phyloP scores from a whole-genome alignment of 306 rosid genomes.

The Vachellia pachyceras region DNA sequence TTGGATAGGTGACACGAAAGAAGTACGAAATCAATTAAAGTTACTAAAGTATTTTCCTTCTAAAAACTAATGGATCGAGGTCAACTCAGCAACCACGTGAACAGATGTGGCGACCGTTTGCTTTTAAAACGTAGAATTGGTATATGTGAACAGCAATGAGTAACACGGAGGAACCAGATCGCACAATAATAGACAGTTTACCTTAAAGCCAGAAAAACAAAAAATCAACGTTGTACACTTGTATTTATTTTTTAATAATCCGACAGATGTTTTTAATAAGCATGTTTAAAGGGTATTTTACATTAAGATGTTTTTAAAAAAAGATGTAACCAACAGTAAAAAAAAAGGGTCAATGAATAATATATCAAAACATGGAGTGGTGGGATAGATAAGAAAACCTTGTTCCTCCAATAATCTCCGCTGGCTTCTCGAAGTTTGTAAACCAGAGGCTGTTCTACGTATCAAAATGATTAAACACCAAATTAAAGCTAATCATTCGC shows the following conservation, averaged over 20 bases:
- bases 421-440: slow-evolving; percentile 8
- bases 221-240: neutral
- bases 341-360: neutral
- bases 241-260: too few species aligned
- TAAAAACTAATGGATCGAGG: neutral
- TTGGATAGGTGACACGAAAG: neutral
- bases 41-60: neutral
- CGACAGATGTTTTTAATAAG: too few species aligned
- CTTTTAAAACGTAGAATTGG: neutral
- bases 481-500: slow-evolving; percentile 14
- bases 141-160: neutral
- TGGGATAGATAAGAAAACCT: neutral
- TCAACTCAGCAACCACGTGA: slow-evolving; percentile 14
- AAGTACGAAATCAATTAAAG: neutral
- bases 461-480: slow-evolving; percentile 43
- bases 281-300: too few species aligned
- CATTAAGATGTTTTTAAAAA: neutral
- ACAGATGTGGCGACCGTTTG: neutral
- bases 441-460: slow-evolving; percentile 28
- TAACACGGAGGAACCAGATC: neutral
- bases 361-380: neutral
- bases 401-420: neutral
- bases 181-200: neutral
- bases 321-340: neutral
- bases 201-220: too few species aligned